Base-by-base conservation (phyloP, 1,139 yeast species). In the Insectozyma bohioensis region DNA sequence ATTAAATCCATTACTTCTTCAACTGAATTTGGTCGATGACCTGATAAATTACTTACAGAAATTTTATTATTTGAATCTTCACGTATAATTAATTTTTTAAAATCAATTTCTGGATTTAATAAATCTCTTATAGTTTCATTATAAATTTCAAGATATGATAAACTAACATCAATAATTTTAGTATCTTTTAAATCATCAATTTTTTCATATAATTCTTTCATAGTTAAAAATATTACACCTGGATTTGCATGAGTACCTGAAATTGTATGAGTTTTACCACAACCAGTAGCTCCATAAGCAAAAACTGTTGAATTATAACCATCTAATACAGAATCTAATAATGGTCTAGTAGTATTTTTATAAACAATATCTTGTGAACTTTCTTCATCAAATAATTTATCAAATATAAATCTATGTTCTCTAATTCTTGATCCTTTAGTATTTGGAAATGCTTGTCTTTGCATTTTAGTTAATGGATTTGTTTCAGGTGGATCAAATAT, bases 221-320 rank as follows among this genome's bases (percentile, higher is more conserved):
- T 80, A 0, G 96, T 82, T 34, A 81, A 61, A 46, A 82, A 85
- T 1, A 87, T 82, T 13, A 90, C 76, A 0, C 96, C 97, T 0
- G 96, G 96, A 22, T 75, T 63, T 1, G 72, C 72, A 0, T 80
- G 71, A 0, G 80, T 75, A 0, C 97, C 96, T 56, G 82, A 75
- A 25, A 90, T 85, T 0, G 97, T 90, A 53, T 84, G 88, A 0
- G 97, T 88, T 54, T 90, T 90, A n/a, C 98, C 98, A 56, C 97
- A 92, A 0, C 98, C 98, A 0, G 97, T 87, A 90, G 85, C 85
- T 31, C 96, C 95, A 52, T 88, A 87, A 2, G 96, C 95, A 57
- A 90, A 87, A 1, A 90, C 88, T 0, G 97, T 88, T 5, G 95
- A 83, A 56, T 90, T 87, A 56, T 67, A 86, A 0, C 97, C 97